Evolutionary conservation across 306 rosid species (phyloP).

Genomic region (Lathyrus aphaca): DNA sequence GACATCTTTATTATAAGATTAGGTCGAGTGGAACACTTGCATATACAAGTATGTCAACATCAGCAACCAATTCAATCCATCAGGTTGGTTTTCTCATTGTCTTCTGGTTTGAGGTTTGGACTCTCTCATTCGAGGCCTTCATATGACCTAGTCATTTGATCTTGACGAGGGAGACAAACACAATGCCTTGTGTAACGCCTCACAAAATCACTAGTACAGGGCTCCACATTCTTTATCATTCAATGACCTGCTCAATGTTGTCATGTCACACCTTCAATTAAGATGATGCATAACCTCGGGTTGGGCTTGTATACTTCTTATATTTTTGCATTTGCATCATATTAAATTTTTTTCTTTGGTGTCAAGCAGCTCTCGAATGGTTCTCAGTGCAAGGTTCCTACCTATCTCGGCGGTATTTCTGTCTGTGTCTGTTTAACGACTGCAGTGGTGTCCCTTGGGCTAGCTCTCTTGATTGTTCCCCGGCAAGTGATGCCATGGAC

Average conservation of each 20-base stretch:
- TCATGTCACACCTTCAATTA: slow-evolving; percentile 33
- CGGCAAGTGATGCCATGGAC: slow-evolving; percentile 98
- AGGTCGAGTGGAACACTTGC: slow-evolving; percentile 66
- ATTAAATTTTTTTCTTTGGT: slow-evolving; percentile 41
- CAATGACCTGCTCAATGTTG: slow-evolving; percentile 16
- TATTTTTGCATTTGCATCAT: slow-evolving; percentile 29
- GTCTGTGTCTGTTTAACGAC: slow-evolving; percentile 62
- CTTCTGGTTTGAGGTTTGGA: slow-evolving; percentile 28
- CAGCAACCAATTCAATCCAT: slow-evolving; percentile 53
- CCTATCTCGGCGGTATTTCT: slow-evolving; percentile 82
- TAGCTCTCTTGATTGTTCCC: slow-evolving; percentile 74
- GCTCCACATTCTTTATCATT: slow-evolving; percentile 28
- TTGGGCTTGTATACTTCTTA: slow-evolving; percentile 18
- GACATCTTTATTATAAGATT: slow-evolving; percentile 72
- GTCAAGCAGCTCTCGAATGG: slow-evolving; percentile 45
- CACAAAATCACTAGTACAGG: slow-evolving; percentile 1
- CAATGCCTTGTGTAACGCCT: slow-evolving; percentile 11
- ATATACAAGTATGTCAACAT: slow-evolving; percentile 60
- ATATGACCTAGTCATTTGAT: slow-evolving; percentile 31
- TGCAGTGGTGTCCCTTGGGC: slow-evolving; percentile 64
- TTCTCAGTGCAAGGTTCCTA: slow-evolving; percentile 72
- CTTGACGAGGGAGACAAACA: slow-evolving; percentile 24
- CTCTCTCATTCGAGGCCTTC: slow-evolving; percentile 24
- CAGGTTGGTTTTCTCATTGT: slow-evolving; percentile 56
- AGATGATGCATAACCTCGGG: slow-evolving; percentile 24